phyloP scores from a whole-genome alignment of 305 asterid genomes.

The Fraxinus nigra region DNA sequence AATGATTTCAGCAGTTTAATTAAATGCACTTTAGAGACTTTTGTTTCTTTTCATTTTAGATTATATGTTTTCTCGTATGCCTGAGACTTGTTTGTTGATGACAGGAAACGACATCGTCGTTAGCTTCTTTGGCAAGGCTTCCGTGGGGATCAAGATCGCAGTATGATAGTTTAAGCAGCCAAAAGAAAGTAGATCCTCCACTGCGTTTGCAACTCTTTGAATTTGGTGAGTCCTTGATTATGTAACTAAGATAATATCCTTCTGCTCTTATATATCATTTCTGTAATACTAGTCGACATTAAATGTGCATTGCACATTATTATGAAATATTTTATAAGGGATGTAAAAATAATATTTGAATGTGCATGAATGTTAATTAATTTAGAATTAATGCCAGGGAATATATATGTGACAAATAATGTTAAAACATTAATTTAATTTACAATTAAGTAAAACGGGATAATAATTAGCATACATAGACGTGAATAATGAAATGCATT shows the following conservation, averaged over 20 bases:
- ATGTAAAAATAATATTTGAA: too few relatives aligned
- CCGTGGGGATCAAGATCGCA: constrained; percentile 80
- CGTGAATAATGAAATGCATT: too few relatives aligned
- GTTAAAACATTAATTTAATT: too few relatives aligned
- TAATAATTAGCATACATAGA: too few relatives aligned
- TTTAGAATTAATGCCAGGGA: too few relatives aligned
- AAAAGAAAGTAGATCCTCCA: constrained; percentile 41
- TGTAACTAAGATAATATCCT: neutral
- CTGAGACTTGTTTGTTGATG: constrained; percentile 7
- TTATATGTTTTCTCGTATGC: neutral
- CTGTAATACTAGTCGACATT: neutral
- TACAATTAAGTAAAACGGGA: too few relatives aligned
- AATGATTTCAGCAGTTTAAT: constrained; percentile 9
- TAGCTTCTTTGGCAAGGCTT: constrained; percentile 64
- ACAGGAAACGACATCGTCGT: constrained; percentile 68
- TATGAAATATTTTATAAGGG: too few relatives aligned
- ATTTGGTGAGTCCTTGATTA: constrained; percentile 45
- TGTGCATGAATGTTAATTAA: too few relatives aligned
- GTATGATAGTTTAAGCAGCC: constrained; percentile 26
- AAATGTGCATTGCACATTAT: too few relatives aligned
- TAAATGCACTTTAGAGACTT: neutral
- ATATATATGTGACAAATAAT: too few relatives aligned
- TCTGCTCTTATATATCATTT: neutral
- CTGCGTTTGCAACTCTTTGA: constrained; percentile 63
- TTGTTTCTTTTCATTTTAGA: constrained; percentile 7